Evolutionary conservation across 176 grass and related monocot genomes (phyloP).

Genomic region (Oryza glaberrima): DNA sequence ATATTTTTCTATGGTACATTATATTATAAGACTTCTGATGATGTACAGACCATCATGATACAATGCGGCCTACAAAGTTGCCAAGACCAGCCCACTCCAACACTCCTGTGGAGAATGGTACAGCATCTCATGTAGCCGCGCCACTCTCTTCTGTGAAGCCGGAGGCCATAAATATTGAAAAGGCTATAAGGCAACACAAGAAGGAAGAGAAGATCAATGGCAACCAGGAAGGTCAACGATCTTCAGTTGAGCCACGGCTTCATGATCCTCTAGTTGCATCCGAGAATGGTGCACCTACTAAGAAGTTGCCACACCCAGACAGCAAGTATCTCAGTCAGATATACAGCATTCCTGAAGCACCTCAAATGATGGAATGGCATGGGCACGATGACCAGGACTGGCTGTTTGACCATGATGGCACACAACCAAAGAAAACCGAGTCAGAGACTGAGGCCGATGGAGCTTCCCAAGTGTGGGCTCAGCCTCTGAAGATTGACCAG

Average conservation of each 20-base stretch:
- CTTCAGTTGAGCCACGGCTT: slow-evolving; percentile 29
- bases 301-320: slow-evolving; percentile 56
- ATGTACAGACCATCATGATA: slow-evolving; percentile 63
- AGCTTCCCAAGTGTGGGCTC: slow-evolving; percentile 52
- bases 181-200: slow-evolving; percentile 51
- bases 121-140: slow-evolving; percentile 64
- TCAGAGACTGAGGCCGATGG: slow-evolving; percentile 30
- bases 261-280: slow-evolving; percentile 32
- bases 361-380: slow-evolving; percentile 57
- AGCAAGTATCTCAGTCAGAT: slow-evolving; percentile 63
- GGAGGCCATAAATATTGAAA: slow-evolving; percentile 45
- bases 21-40: slow-evolving; percentile 72
- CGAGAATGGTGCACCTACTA: slow-evolving; percentile 37
- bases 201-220: slow-evolving; percentile 63
- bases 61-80: slow-evolving; percentile 64
- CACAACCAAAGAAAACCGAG: slow-evolving; percentile 35
- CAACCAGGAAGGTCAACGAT: slow-evolving; percentile 48
- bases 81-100: slow-evolving; percentile 51
- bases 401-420: slow-evolving; percentile 41
- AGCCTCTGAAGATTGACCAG: slow-evolving; percentile 50
- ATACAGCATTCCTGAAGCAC: slow-evolving; percentile 66
- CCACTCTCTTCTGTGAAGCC: slow-evolving; percentile 59
- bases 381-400: slow-evolving; percentile 51
- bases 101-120: slow-evolving; percentile 70
- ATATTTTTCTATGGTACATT: slow-evolving; percentile 56